Conservation (phyloP, 1,284 basidiomycete species). For the Earliella scabrosa region DNA sequence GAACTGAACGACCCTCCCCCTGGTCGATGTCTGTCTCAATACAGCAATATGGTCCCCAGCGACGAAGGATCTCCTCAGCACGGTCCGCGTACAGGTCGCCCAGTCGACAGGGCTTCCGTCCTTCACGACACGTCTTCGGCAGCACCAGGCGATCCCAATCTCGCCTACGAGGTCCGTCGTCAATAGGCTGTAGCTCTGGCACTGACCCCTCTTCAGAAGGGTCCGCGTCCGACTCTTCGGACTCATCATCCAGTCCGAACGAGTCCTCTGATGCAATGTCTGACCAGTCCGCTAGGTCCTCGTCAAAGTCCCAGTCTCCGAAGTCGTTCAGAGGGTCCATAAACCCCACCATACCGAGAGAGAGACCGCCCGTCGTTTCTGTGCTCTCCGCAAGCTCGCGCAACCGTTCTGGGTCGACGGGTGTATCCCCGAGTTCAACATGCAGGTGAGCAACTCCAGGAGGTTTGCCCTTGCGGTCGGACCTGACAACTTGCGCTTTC, state of each 20-base stretch:
- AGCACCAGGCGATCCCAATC: not conserved
- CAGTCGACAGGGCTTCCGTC: not conserved
- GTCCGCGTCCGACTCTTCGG: no score
- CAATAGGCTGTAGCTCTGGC: not conserved
- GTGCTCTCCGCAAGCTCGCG: not conserved
- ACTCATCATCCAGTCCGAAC: no score
- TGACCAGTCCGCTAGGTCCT: no score
- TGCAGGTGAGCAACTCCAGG: constrained; percentile 10
- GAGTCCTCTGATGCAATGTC: no score
- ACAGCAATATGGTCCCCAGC: constrained; percentile 1
- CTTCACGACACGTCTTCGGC: not conserved
- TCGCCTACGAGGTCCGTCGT: not conserved
- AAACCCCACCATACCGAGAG: no score
- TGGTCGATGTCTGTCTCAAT: not conserved
- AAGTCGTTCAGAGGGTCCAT: no score
- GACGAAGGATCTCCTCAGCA: not conserved
- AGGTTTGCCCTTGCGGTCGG: constrained; percentile 10
- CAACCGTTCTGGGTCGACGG: not conserved
- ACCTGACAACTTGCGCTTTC: not conserved
- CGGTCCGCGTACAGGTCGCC: constrained; percentile 1
- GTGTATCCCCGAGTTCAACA: not conserved
- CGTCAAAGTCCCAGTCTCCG: no score
- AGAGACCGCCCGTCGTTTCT: not conserved
- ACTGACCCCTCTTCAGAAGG: no score
- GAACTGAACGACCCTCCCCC: not conserved